Percentiles rank a stretch among this genome's conserved stretches.
phyloP scores from a whole-genome alignment of 225 moss, liverwort and hornwort genomes.

The Rhytidiadelphus loreus region DNA sequence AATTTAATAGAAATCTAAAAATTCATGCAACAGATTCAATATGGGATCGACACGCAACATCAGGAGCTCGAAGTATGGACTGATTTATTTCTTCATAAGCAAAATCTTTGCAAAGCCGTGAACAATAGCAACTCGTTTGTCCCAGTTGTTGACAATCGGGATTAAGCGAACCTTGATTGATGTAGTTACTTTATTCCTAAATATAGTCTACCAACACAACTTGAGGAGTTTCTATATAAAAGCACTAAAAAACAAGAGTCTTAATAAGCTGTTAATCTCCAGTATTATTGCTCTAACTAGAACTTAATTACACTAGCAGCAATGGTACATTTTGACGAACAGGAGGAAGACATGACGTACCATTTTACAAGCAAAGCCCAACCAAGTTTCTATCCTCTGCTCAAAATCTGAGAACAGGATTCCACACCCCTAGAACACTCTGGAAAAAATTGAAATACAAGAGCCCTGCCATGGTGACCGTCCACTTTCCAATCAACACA shows the following conservation, averaged over 20 bases:
- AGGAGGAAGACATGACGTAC: not conserved
- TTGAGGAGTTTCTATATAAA: not conserved
- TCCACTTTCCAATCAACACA: not conserved
- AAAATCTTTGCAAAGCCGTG: not conserved
- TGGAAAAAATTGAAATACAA: not conserved
- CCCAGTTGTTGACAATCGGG: not conserved
- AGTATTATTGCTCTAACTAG: not conserved
- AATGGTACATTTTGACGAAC: not conserved
- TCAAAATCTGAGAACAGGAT: not conserved
- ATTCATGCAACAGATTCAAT: not conserved
- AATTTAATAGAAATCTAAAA: not conserved
- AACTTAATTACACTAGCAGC: not conserved
- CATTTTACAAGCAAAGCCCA: not conserved
- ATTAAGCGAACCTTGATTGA: not conserved
- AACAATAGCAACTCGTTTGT: not conserved
- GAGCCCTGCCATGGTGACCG: not conserved
- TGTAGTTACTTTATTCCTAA: not conserved
- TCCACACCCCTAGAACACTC: not conserved
- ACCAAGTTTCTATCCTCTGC: not conserved
- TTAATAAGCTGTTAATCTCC: too few species aligned
- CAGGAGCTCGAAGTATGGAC: not conserved
- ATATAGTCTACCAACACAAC: not conserved
- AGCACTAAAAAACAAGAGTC: not conserved
- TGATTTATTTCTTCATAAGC: not conserved
- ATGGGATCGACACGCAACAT: too few species aligned